Base-by-base conservation (phyloP, 192 early-diverging fungal species). In the Umbelopsis ramanniana region DNA sequence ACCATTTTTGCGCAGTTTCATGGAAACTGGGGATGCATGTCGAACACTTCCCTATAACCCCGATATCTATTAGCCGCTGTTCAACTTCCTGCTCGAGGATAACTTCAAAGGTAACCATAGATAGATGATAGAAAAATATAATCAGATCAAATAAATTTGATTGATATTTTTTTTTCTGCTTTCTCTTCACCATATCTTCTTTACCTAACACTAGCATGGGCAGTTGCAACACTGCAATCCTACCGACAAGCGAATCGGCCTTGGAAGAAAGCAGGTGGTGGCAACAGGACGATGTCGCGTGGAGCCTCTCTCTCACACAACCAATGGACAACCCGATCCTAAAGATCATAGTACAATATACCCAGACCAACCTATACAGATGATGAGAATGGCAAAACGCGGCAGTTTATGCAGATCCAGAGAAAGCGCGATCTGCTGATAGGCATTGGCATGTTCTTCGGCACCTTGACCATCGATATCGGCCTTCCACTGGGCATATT, bases 401-500 rank as follows among this genome's bases (percentile, higher is more conserved):
- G 6, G 26, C 21, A 55, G 7, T 55, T 55, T 10, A 29, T 55
- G 11, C 53, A 55, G 14, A 2, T 55, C 21, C 53, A 55, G 53
- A 26, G 24, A 10, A 11, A 22, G 3, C 22, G 21, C 22, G 53
- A 55, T 55, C 1, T 55, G 53, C 23, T 55, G 11, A 55, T 24
- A 29, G 53, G 53, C 14, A 12, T 55, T 2, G 23, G 1, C 5
- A 6, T 55, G 21, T 55, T 55, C 24, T 9, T 55, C 11, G 53
- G 53, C 11, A 29, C 22, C 53, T 29, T 79, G 23, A 0, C 67
- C 29, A 50, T 79, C 14, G 69, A 79, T 22, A 24, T 79, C 33
- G 77, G 66, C 26, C 14, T 79, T 24, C 77, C 77, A 6, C 43
- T 79, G 6, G 66, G 60, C 4, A 50, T 74, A 1, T 83, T 73